Conservation (phyloP, 495 filamentous ascomycete genomes). For the Aspergillus nanangensis region DNA sequence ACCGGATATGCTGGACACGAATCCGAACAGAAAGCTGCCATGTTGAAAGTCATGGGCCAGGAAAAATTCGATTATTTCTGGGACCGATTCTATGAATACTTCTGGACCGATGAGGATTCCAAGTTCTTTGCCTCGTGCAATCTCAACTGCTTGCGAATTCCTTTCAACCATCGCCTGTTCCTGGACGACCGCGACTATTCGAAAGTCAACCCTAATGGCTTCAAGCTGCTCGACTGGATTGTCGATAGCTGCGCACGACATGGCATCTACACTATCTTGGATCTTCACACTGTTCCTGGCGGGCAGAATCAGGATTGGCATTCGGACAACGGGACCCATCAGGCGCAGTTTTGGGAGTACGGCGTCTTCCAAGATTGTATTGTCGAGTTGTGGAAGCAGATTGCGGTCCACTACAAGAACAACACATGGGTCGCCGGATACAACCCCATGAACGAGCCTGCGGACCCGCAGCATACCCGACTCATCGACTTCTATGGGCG, state of each 20-base stretch:
- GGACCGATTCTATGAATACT: conserved; percentile 47
- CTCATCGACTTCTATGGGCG: conserved; percentile 47
- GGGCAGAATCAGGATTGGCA: conserved; percentile 60
- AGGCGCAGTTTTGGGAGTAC: conserved; percentile 54
- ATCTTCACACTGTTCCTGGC: conserved; percentile 54
- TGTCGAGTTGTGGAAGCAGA: conserved; percentile 47
- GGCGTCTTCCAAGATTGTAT: conserved; percentile 50
- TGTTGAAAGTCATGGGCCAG: conserved; percentile 42
- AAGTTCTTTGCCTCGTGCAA: conserved; percentile 48
- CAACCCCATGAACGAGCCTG: conserved; percentile 57
- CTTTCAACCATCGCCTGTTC: conserved; percentile 57
- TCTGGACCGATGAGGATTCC: conserved; percentile 51
- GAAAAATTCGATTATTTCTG: conserved; percentile 30
- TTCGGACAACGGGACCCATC: conserved; percentile 39
- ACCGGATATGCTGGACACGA: conserved; percentile 54
- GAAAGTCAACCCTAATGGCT: conserved; percentile 45
- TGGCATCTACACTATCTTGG: conserved; percentile 50
- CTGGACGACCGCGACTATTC: conserved; percentile 50
- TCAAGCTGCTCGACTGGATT: conserved; percentile 48
- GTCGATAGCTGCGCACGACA: conserved; percentile 43
- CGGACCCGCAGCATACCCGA: conserved; percentile 44
- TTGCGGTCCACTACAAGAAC: conserved; percentile 45
- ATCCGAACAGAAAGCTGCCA: conserved; percentile 39
- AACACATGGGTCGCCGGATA: conserved; percentile 52
- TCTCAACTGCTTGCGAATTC: conserved; percentile 53